A percentile compares a stretch with the other conserved stretches of the same genome.
Evolutionary conservation across 495 filamentous ascomycete species (phyloP).

Genomic region (Terfezia boudieri): DNA sequence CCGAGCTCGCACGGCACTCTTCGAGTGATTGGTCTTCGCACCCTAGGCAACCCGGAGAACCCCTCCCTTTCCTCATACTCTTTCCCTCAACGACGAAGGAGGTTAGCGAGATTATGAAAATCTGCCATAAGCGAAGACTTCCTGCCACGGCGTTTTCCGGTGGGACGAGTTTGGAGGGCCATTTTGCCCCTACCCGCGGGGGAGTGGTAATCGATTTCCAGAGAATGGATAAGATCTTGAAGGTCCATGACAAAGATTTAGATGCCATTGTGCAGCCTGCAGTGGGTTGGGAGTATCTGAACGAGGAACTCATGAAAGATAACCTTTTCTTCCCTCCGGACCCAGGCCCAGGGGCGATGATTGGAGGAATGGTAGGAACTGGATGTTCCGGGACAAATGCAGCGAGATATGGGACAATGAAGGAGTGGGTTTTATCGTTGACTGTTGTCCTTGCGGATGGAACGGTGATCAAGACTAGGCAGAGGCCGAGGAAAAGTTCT

Average conservation of each 20-base stretch:
- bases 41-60: constrained; percentile 38
- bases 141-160: constrained; percentile 77
- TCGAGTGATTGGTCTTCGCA: constrained; percentile 84
- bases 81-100: constrained; percentile 53
- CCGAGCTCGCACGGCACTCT: constrained; percentile 47
- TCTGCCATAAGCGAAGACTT: constrained; percentile 62
- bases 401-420: constrained; percentile 65
- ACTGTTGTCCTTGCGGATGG: constrained; percentile 64
- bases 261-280: constrained; percentile 79
- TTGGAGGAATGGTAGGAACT: constrained; percentile 47
- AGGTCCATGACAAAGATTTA: constrained; percentile 68
- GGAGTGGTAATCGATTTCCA: constrained; percentile 79
- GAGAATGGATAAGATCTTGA: constrained; percentile 64
- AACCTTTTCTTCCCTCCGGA: constrained; percentile 83
- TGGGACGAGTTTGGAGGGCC: constrained; percentile 68
- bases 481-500: constrained; percentile 52
- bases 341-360: constrained; percentile 36
- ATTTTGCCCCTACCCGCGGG: constrained; percentile 67
- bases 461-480: constrained; percentile 52
- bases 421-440: constrained; percentile 65
- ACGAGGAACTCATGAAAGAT: constrained; percentile 47
- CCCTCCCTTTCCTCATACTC: constrained; percentile 36
- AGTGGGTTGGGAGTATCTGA: constrained; percentile 79
- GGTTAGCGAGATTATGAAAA: constrained; percentile 53
- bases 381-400: constrained; percentile 66